Conservation (phyloP, 352 stramenopile genomes). For the Phytophthora litchii region DNA sequence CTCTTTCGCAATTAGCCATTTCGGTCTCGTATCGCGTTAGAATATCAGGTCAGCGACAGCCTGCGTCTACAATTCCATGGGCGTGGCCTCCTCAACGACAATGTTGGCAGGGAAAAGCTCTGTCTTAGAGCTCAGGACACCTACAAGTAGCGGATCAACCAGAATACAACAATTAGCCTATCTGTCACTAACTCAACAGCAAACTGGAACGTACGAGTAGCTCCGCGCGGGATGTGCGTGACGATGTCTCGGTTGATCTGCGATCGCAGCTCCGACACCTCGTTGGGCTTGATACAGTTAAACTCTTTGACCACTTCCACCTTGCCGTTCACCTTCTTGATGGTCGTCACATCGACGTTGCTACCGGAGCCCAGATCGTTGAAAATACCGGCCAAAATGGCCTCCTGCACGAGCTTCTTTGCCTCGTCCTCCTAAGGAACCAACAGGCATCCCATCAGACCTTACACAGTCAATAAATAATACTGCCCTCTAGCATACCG, state of each 20-base stretch:
- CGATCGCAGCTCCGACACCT: constrained; percentile 87
- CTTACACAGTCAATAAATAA: neutral
- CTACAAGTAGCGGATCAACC: constrained; percentile 29
- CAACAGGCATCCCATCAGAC: constrained; percentile 1
- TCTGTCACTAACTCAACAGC: neutral
- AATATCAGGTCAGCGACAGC: constrained; percentile 19
- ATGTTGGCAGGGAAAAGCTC: constrained; percentile 65
- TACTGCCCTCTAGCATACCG: constrained; percentile 27
- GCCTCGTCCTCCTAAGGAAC: constrained; percentile 90
- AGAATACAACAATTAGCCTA: constrained; percentile 8
- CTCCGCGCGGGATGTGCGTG: constrained; percentile 80
- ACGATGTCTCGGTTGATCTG: constrained; percentile 87
- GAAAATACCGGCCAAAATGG: constrained; percentile 97
- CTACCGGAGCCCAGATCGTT: constrained; percentile 98
- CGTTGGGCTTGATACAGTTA: constrained; percentile 94
- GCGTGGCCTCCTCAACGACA: constrained; percentile 74
- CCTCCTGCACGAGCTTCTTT: constrained; percentile 96
- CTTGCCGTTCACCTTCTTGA: constrained; percentile 89
- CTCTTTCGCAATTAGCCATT: constrained; percentile 34
- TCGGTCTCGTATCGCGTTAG: constrained; percentile 13
- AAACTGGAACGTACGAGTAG: constrained; percentile 63
- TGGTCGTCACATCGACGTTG: constrained; percentile 97
- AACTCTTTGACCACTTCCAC: constrained; percentile 89
- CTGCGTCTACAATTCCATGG: constrained; percentile 77
- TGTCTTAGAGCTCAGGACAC: constrained; percentile 75